Evolutionary conservation across 169 alveolate genomes (phyloP), one percentile per base, ranked within the genome.

Genomic region (Plasmodium adleri): DNA sequence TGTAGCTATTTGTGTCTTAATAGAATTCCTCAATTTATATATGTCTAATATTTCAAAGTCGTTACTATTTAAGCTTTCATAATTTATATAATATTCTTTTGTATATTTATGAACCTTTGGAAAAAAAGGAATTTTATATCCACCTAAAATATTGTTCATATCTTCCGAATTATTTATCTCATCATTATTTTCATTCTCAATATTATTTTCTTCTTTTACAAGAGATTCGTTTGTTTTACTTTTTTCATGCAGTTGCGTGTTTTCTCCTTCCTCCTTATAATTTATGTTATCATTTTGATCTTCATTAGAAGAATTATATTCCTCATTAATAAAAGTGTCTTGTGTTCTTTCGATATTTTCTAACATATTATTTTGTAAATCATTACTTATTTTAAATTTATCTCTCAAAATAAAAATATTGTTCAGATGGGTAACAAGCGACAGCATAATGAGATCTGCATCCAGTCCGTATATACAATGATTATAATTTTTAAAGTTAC

Each of bases 381-480:
- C 93, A 39, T 72, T 85, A n/a, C 70, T 72, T 86, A 94, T 88
- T 76, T 89, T 94, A 59, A 96, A 94, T 74, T 97, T 97, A 88
- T 98, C 99, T 74, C 99, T 94, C 66, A 98, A 85, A 15, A 98
- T 92, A 72, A 95, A 95, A 54, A 97, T 93, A 88, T 96, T 94
- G 26, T 98, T 98, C 76, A 98, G 98, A 88, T 98, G 99, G 9
- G 99, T 97, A n/a, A 97, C 96, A 12, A 98, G 94, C 2, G 99
- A 95, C 39, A 98, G 96, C 98, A 98, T 95, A 54, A 98, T 97
- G 74, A 98, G 95, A 88, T 98, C 99, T 1, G 99, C 99, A 89
- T 98, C 99, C 50, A 98, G 94, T 1, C 99, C 99, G 92, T 98
- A 98, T 59, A 98, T 95, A 87, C 99, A 98, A 93, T 98, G 99